Evolutionary conservation across 495 filamentous ascomycete species (phyloP).

Genomic region (Neurospora sp.): DNA sequence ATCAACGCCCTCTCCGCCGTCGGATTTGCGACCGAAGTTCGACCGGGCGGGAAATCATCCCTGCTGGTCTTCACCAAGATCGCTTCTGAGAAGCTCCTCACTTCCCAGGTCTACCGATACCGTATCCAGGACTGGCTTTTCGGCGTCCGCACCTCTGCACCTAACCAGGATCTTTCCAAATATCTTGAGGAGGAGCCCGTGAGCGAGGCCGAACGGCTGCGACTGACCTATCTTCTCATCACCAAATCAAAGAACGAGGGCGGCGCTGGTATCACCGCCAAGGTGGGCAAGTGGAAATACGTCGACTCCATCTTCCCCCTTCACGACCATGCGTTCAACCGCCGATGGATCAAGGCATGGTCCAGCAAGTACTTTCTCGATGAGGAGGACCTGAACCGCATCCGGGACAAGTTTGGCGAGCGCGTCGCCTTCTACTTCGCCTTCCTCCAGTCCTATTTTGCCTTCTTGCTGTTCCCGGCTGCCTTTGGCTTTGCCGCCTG

Average conservation of each 20-base stretch:
- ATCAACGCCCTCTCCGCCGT: conserved; percentile 58
- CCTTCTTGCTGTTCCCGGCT: conserved; percentile 76
- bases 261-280: conserved; percentile 81
- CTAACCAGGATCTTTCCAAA: conserved; percentile 59
- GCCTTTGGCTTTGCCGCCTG: conserved; percentile 72
- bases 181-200: conserved; percentile 57
- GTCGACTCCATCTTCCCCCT: conserved; percentile 80
- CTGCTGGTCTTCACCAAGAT: conserved; percentile 78
- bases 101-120: conserved; percentile 52
- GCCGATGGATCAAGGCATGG: conserved; percentile 84
- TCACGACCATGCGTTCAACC: conserved; percentile 82
- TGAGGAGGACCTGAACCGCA: conserved; percentile 66
- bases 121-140: conserved; percentile 95
- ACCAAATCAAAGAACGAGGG: conserved; percentile 71
- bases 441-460: conserved; percentile 87
- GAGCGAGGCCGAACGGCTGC: conserved; percentile 78
- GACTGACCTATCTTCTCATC: conserved; percentile 78
- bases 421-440: conserved; percentile 95
- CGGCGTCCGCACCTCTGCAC: conserved; percentile 71
- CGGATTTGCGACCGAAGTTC: conserved; percentile 76
- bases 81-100: conserved; percentile 52
- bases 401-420: conserved; percentile 85
- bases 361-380: conserved; percentile 70
- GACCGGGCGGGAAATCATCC: conserved; percentile 65
- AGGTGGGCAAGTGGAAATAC: conserved; percentile 72